A percentile compares a stretch with the other conserved stretches of the same genome.
These are phyloP conservation scores for Elaphomyces granulatus DNA, from an alignment of 495 filamentous ascomycete species.

Conservation along the genomic window DNA sequence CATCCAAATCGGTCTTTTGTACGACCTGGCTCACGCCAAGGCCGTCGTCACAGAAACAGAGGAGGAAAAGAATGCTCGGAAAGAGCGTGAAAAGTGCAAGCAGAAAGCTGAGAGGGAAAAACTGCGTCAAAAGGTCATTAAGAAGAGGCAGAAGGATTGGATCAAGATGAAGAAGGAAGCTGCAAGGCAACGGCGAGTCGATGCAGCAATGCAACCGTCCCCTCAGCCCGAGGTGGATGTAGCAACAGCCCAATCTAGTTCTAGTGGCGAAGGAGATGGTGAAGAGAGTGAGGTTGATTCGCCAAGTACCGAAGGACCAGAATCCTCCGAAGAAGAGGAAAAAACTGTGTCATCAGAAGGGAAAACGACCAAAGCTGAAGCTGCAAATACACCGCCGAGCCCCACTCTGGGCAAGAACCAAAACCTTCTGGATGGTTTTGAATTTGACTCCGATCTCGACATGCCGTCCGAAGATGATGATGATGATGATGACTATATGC, in stretches of 20 bases:
- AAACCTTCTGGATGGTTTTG: constrained; percentile 20
- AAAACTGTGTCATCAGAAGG: too few relatives aligned
- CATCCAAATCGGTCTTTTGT: constrained; percentile 62
- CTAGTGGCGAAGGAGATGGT: background rate
- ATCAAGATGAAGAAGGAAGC: constrained; percentile 34
- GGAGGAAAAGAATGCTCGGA: constrained; percentile 39
- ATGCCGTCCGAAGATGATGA: constrained; percentile 26
- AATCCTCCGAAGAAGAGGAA: too few relatives aligned
- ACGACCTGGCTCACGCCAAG: constrained; percentile 75
- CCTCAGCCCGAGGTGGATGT: constrained; percentile 8
- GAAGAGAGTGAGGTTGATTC: background rate
- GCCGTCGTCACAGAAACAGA: constrained; percentile 50
- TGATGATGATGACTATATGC: background rate
- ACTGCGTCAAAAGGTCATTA: constrained; percentile 27
- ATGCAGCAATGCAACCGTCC: background rate
- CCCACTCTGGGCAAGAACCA: constrained; percentile 1
- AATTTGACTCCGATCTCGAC: constrained; percentile 35
- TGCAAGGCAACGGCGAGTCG: constrained; percentile 24
- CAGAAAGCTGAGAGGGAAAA: constrained; percentile 30
- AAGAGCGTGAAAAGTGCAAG: constrained; percentile 30
- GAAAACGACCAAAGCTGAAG: background rate
- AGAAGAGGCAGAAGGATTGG: constrained; percentile 37
- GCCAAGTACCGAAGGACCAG: too few relatives aligned
- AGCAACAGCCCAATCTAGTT: constrained; percentile 2
- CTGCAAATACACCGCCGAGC: too few relatives aligned